Conservation (phyloP, 2,329 filamentous ascomycete species). For the Gliomastix tumulicola region DNA sequence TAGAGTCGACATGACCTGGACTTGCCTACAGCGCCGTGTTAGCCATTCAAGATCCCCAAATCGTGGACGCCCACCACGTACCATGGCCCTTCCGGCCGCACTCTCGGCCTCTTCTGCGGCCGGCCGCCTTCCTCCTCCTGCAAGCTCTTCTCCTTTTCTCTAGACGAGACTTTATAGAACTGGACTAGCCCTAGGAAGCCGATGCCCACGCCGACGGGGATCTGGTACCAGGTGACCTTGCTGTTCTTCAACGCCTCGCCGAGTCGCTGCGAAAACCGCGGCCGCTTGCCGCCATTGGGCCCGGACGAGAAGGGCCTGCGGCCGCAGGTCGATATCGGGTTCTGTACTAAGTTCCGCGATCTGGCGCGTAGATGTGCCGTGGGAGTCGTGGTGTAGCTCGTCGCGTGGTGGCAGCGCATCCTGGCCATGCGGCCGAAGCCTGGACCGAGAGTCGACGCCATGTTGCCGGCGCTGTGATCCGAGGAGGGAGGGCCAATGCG, state of each 20-base stretch:
- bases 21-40: slow-evolving; percentile 49
- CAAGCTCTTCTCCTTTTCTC: slow-evolving; percentile 50
- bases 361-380: slow-evolving; percentile 11
- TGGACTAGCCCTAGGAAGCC: slow-evolving; percentile 78
- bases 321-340: too few relatives aligned
- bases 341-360: too few relatives aligned
- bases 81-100: slow-evolving; percentile 83
- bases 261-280: slow-evolving; percentile 44
- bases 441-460: slow-evolving; percentile 22
- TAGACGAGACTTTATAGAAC: slow-evolving; percentile 65
- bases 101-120: slow-evolving; percentile 49
- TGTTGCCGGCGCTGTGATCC: too few relatives aligned
- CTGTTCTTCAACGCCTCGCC: slow-evolving; percentile 41
- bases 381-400: too few relatives aligned
- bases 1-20: slow-evolving; percentile 88
- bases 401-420: slow-evolving; percentile 12
- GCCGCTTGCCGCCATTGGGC: slow-evolving; percentile 30
- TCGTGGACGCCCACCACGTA: slow-evolving; percentile 21
- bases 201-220: slow-evolving; percentile 80
- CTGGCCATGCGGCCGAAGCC: slow-evolving; percentile 23
- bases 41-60: slow-evolving; percentile 6
- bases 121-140: slow-evolving; percentile 29
- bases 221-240: slow-evolving; percentile 79
- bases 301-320: slow-evolving; percentile 2
- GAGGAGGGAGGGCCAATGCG: too few relatives aligned